These are phyloP conservation scores for Scenedesmus sp. DNA, from an alignment of 163 green algal genomes.

Conservation along the genomic window DNA sequence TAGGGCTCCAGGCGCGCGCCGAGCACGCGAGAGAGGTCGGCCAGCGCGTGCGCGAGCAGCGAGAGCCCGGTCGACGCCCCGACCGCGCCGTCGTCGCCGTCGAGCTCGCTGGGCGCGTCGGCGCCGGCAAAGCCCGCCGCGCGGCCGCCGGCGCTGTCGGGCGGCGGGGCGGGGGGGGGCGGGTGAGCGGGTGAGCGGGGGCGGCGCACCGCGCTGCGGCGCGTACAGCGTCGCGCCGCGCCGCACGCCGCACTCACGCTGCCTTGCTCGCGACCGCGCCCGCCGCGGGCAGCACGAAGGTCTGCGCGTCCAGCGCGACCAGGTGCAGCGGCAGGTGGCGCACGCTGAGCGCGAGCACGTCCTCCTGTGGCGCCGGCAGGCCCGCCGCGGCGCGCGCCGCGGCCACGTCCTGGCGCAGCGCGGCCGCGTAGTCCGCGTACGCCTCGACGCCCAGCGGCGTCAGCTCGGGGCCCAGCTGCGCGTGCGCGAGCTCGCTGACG, in stretches of 20 bases:
- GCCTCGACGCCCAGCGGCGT: constrained; percentile 54
- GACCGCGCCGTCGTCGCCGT: constrained; percentile 27
- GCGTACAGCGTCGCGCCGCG: no score
- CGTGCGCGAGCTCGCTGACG: constrained; percentile 60
- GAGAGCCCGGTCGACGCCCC: constrained; percentile 49
- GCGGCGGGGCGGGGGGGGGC: not conserved
- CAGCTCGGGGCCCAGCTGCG: constrained; percentile 39
- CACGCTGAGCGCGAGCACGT: constrained; percentile 42
- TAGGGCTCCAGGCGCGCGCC: constrained; percentile 60
- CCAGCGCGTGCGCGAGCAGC: constrained; percentile 65
- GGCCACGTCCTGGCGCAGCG: constrained; percentile 45
- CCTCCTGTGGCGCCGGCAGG: constrained; percentile 19
- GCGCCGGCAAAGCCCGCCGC: constrained; percentile 46
- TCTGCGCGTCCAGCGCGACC: constrained; percentile 45
- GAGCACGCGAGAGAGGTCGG: constrained; percentile 53
- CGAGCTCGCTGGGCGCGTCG: constrained; percentile 30
- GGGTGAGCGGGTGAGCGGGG: not conserved
- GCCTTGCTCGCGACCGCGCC: constrained; percentile 47
- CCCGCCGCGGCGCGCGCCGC: constrained; percentile 9
- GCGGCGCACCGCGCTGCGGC: no score
- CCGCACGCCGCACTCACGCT: constrained; percentile 48
- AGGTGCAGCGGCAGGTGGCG: constrained; percentile 57
- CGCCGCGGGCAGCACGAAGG: constrained; percentile 59
- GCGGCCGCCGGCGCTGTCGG: constrained; percentile 42
- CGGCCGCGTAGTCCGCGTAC: constrained; percentile 56